Base-by-base conservation (phyloP, 2,329 filamentous ascomycete species). In the Cytospora schulzeri region DNA sequence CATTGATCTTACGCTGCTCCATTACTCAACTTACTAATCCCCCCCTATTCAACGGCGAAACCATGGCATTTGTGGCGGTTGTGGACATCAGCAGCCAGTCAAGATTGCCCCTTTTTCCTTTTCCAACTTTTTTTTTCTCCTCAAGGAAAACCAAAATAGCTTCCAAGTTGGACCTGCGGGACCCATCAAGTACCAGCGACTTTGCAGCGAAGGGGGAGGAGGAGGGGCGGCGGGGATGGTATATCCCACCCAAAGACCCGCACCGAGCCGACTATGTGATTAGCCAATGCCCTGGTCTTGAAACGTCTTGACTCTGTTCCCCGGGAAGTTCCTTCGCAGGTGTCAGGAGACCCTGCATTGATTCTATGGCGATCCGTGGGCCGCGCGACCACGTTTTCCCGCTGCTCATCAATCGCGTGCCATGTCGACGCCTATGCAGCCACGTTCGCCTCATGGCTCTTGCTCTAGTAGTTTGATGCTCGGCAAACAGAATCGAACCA, bases 281-380 rank as follows among this genome's bases (percentile, higher is more conserved):
- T 63, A 54, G 48, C 41, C 62, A 63, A 59, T 54, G 50, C 55
- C 61, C 56, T 51, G 53, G 29, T 56, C 38, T 54, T 64, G 62
- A 64, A 64, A 64, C 62, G 50, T 24, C 57, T 51, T 54, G 55
- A 35, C 28, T 22, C n/a, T 14, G 28, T n/a, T 53, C 57, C 57
- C 55, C 48, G 62, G 62, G 35, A 48, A 51, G 62, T 38, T 17
- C 22, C 31, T 24, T 41, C 54, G 31, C 31, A 33, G 33, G 19
- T 26, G 54, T 38, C 33, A 57, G 45, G 45, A 33, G 31, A 33
- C 31, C 54, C 54, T 57, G 54, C 53, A 35, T 35, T 31, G 53
- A 6, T 31, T 53, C 41, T 33, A 29, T 58, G 61, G 55, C 61
- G 41, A 45, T 45, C 41, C 41, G 41, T 45, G 41, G 41, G 35